Evolutionary conservation across 805 yeast genomes (phyloP).

Genomic region (Candida tibetensis): DNA sequence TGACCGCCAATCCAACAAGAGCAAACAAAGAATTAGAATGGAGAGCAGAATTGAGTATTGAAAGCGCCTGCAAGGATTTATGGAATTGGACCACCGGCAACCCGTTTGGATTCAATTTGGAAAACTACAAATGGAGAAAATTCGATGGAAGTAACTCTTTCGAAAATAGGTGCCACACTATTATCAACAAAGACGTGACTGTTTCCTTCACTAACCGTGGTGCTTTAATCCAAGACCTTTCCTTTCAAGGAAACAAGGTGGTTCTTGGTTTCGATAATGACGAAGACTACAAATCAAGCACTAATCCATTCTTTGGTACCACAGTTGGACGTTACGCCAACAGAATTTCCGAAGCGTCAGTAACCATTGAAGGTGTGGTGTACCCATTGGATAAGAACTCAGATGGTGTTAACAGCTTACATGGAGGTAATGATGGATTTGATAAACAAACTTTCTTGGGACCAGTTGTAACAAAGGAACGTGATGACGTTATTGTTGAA

Average conservation of each 20-base stretch:
- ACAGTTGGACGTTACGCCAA: slow-evolving; percentile 67
- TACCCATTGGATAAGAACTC: slow-evolving; percentile 46
- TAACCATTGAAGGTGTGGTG: slow-evolving; percentile 38
- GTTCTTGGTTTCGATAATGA: slow-evolving; percentile 40
- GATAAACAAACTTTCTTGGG: slow-evolving; percentile 52
- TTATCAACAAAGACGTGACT: slow-evolving; percentile 30
- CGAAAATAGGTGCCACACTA: slow-evolving; percentile 35
- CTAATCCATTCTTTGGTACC: slow-evolving; percentile 58
- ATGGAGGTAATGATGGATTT: slow-evolving; percentile 55
- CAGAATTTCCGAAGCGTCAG: slow-evolving; percentile 47
- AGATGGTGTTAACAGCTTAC: slow-evolving; percentile 39
- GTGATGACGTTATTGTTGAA: slow-evolving; percentile 29
- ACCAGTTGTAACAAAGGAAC: slow-evolving; percentile 43
- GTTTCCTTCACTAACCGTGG: slow-evolving; percentile 50
- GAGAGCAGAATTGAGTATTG: slow-evolving; percentile 54
- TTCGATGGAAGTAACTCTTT: slow-evolving; percentile 21
- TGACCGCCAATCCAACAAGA: slow-evolving; percentile 68
- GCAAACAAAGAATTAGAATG: slow-evolving; percentile 67
- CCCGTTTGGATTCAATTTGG: slow-evolving; percentile 55
- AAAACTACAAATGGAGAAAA: slow-evolving; percentile 31
- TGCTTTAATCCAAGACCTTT: slow-evolving; percentile 46
- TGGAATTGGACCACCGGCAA: slow-evolving; percentile 76
- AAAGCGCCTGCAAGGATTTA: slow-evolving; percentile 65
- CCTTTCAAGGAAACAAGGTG: slow-evolving; percentile 37
- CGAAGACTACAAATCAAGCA: slow-evolving; percentile 23